Conservation (phyloP, 2,329 filamentous ascomycete genomes). For the Zymoseptoria brevis region DNA sequence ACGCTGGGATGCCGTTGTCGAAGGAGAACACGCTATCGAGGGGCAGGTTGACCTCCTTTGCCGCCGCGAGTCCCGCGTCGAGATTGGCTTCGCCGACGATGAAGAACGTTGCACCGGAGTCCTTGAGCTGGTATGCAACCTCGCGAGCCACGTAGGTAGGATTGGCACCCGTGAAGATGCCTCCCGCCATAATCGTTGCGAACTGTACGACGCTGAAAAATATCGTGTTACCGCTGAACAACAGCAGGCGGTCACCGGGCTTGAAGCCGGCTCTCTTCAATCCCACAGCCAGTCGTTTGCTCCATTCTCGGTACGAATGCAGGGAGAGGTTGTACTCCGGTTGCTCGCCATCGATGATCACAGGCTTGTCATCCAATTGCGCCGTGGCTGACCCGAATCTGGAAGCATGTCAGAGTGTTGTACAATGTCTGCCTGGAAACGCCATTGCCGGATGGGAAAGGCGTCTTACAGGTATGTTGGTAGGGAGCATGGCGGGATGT, state of each 20-base stretch:
- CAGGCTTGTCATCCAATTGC: slow-evolving; percentile 30
- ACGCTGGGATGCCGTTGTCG: slow-evolving; percentile 40
- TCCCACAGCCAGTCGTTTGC: slow-evolving; percentile 64
- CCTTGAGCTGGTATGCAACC: slow-evolving; percentile 65
- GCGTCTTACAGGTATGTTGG: slow-evolving; percentile 36
- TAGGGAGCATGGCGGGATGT: slow-evolving; percentile 40
- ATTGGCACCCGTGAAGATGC: slow-evolving; percentile 70
- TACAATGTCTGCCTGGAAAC: neutral
- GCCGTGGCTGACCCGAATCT: slow-evolving; percentile 43
- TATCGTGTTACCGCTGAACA: slow-evolving; percentile 66
- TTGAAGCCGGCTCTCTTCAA: slow-evolving; percentile 53
- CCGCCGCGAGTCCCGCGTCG: slow-evolving; percentile 59
- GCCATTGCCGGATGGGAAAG: neutral
- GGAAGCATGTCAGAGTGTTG: neutral
- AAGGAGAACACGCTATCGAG: slow-evolving; percentile 56
- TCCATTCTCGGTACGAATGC: slow-evolving; percentile 58
- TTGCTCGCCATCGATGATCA: slow-evolving; percentile 56
- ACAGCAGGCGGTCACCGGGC: slow-evolving; percentile 60
- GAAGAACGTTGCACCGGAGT: slow-evolving; percentile 61
- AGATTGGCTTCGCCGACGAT: slow-evolving; percentile 53
- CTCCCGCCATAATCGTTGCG: slow-evolving; percentile 68
- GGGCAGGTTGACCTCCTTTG: slow-evolving; percentile 49
- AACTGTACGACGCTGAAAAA: slow-evolving; percentile 65
- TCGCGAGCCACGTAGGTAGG: slow-evolving; percentile 62
- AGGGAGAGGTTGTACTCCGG: slow-evolving; percentile 61